Evolutionary conservation across 345 rosid genomes (phyloP).

Genomic region (Dipteronia dyeriana): DNA sequence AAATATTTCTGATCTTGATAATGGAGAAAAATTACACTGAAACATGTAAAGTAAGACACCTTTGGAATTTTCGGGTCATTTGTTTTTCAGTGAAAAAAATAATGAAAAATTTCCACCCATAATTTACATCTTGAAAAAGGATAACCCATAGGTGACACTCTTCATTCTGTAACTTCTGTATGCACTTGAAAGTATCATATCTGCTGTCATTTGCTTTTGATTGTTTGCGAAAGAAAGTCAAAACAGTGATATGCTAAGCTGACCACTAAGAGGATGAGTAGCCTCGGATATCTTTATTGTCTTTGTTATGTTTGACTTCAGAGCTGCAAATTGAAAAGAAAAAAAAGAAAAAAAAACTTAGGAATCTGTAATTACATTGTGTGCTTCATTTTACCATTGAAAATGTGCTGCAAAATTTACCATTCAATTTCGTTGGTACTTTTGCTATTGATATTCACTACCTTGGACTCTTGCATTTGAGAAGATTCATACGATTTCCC

Average conservation of each 20-base stretch:
- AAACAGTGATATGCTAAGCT: not conserved
- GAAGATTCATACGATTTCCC: conserved; percentile 39
- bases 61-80: not conserved
- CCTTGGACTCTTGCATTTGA: conserved; percentile 27
- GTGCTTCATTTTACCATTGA: not conserved
- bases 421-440: conserved; percentile 28
- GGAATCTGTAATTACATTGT: conserved; percentile 19
- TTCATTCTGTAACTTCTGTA: not conserved
- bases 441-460: conserved; percentile 13
- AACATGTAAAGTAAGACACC: not conserved
- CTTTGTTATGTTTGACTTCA: conserved; percentile 17
- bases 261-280: conserved; percentile 35
- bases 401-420: conserved; percentile 28
- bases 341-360: conserved; percentile 1
- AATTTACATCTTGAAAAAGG: conserved; percentile 11
- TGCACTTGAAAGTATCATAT: not conserved
- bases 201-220: not conserved
- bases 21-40: not conserved
- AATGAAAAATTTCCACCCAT: conserved; percentile 2
- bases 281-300: conserved; percentile 19
- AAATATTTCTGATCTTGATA: not conserved
- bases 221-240: not conserved
- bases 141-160: not conserved
- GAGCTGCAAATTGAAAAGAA: conserved; percentile 37
- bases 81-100: conserved; percentile 12